Conservation (phyloP, 805 yeast genomes). For the Cyberlindnera samutprakarnensis region DNA sequence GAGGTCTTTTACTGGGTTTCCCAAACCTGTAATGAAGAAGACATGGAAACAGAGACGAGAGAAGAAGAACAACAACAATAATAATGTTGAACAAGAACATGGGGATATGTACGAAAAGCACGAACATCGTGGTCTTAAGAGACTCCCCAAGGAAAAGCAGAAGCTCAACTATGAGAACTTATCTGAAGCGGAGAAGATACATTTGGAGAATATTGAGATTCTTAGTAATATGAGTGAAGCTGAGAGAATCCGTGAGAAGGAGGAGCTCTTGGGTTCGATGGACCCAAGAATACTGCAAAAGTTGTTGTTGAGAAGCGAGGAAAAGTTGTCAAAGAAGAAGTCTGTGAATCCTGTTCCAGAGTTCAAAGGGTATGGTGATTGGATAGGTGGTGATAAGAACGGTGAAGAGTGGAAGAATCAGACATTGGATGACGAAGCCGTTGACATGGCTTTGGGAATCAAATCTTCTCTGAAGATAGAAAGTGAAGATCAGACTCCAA, state of each 20-base stretch:
- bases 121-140: constrained; percentile 70
- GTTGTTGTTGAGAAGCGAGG: constrained; percentile 48
- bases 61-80: constrained; percentile 79
- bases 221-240: constrained; percentile 56
- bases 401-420: constrained; percentile 19
- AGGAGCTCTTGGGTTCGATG: constrained; percentile 57
- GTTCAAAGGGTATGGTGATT: constrained; percentile 22
- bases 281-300: constrained; percentile 62
- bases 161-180: constrained; percentile 34
- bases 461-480: constrained; percentile 1
- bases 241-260: constrained; percentile 56
- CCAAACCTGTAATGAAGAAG: constrained; percentile 73
- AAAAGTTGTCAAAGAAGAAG: constrained; percentile 25
- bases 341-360: constrained; percentile 8
- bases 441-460: constrained; percentile 16
- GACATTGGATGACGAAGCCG: constrained; percentile 11
- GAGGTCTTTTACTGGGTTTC: constrained; percentile 82
- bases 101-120: constrained; percentile 87
- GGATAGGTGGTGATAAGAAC: constrained; percentile 23
- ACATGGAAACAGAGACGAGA: constrained; percentile 85
- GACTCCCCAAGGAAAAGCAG: constrained; percentile 85
- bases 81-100: constrained; percentile 67
- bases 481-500: not conserved
- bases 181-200: constrained; percentile 68
- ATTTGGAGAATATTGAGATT: constrained; percentile 61